Evolutionary conservation across 306 rosid species (phyloP), one percentile per base, ranked within the genome.

Genomic region (Datisca glomerata): DNA sequence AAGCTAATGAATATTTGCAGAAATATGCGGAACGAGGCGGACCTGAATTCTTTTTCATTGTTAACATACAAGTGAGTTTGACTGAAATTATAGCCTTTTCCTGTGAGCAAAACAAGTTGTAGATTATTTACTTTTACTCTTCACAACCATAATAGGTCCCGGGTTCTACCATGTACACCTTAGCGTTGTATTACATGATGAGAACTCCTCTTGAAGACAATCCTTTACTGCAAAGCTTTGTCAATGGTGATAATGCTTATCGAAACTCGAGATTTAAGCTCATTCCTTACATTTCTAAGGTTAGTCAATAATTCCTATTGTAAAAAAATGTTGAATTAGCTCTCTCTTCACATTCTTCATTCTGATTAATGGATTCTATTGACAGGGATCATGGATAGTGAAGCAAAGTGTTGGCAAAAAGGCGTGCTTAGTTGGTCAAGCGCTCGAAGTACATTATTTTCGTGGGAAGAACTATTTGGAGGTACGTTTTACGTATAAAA

Each of bases 331-430:
- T n/a, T n/a, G n/a, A n/a, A n/a, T n/a, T n/a, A n/a, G n/a, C n/a
- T n/a, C n/a, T 13, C 6, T 21, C 45, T 8, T 52, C 17, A 3
- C 21, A 14, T 23, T 18, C 38, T 28, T 1, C 36, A 22, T 55
- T 71, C 33, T 47, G 40, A 8, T 9, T 18, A n/a, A 24, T 1
- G 29, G 20, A 57, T 64, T 34, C 28, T 56, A 59, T 41, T 43
- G 34, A 53, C 57, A 81, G 96, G 96, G 96, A 59, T 81, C 94
- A 18, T 86, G 96, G 96, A 86, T 86, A 53, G 96, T 81, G 8
- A 86, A 86, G 59, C 96, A 81, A 57, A 81, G 94, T 65, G 96
- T 86, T 37, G 96, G 94, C 25, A 86, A 76, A 70, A 86, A 81
- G 54, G 86, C 96, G 10, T 86, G 94, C 65, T 76, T 86, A 53